Conservation (phyloP, 306 rosid genomes). For the Argentina anserina region DNA sequence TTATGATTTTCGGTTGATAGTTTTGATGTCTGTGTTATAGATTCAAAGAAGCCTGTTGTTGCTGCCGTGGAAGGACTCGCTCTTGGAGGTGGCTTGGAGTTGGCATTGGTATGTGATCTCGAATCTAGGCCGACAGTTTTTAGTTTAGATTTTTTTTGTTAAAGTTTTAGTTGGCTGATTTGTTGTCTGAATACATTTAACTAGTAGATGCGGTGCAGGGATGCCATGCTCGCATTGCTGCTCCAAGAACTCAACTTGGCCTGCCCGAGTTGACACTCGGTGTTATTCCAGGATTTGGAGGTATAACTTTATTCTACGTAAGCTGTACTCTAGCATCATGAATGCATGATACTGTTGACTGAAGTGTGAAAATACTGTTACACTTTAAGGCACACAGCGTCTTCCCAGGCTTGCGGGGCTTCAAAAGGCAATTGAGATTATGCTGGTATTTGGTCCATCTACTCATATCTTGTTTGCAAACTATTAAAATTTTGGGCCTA, state of each 20-base stretch:
- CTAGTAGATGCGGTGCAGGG: slow-evolving; percentile 48
- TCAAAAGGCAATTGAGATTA: slow-evolving; percentile 79
- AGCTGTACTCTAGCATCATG: slow-evolving; percentile 12
- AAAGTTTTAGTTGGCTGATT: background rate
- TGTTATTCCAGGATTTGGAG: slow-evolving; percentile 95
- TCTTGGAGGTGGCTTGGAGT: slow-evolving; percentile 95
- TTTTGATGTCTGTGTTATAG: slow-evolving; percentile 32
- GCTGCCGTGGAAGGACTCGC: slow-evolving; percentile 96
- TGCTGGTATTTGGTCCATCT: slow-evolving; percentile 59
- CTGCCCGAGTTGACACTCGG: slow-evolving; percentile 94
- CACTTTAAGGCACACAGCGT: slow-evolving; percentile 80
- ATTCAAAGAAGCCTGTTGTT: slow-evolving; percentile 85
- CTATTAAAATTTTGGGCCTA: background rate
- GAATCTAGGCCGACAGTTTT: slow-evolving; percentile 3
- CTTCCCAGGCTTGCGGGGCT: slow-evolving; percentile 95
- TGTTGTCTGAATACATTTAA: slow-evolving; percentile 12
- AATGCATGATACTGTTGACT: slow-evolving; percentile 7
- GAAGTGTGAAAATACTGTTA: slow-evolving; percentile 29
- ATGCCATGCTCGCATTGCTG: slow-evolving; percentile 88
- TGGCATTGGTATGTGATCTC: slow-evolving; percentile 75
- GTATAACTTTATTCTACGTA: slow-evolving; percentile 35
- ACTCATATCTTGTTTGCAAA: background rate
- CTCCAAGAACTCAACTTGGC: slow-evolving; percentile 83
- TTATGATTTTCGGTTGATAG: background rate
- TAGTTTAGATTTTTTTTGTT: background rate